Percentiles rank a stretch among this genome's conserved stretches.
Conservation (phyloP, 768 basidiomycete genomes). For the Galerina marginata region DNA sequence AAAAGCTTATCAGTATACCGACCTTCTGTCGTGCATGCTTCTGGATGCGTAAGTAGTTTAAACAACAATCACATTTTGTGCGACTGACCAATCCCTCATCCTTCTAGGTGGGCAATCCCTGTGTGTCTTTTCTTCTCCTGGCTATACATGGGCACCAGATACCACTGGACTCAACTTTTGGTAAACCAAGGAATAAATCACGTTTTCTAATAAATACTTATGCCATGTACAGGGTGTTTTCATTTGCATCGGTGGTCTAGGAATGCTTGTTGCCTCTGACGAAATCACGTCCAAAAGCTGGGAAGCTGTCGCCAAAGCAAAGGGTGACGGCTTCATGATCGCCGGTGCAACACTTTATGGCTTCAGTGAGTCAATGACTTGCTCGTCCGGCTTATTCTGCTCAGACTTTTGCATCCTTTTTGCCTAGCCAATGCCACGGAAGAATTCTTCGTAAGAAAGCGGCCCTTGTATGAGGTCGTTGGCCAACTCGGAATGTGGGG, state of each 20-base stretch:
- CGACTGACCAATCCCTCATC: slow-evolving; percentile 1
- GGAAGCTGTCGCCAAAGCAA: slow-evolving; percentile 64
- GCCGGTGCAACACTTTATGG: slow-evolving; percentile 86
- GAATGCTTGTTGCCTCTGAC: slow-evolving; percentile 81
- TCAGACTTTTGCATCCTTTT: background rate
- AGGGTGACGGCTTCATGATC: slow-evolving; percentile 89
- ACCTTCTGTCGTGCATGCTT: slow-evolving; percentile 89
- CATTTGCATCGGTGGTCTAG: slow-evolving; percentile 77
- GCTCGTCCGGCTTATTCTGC: background rate
- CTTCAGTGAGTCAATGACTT: slow-evolving; percentile 61
- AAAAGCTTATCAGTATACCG: slow-evolving; percentile 85
- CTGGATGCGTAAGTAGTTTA: slow-evolving; percentile 71
- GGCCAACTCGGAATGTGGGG: slow-evolving; percentile 90
- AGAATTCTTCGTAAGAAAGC: slow-evolving; percentile 81
- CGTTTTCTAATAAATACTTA: background rate
- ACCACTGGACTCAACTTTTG: slow-evolving; percentile 84
- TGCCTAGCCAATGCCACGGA: slow-evolving; percentile 82
- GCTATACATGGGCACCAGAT: slow-evolving; percentile 79
- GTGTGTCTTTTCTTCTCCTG: slow-evolving; percentile 84
- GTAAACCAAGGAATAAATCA: slow-evolving; percentile 37
- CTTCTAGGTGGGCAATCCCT: slow-evolving; percentile 82
- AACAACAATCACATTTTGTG: background rate
- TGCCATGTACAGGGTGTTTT: slow-evolving; percentile 54
- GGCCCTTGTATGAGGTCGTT: slow-evolving; percentile 86
- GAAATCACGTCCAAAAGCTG: slow-evolving; percentile 79